phyloP scores from a whole-genome alignment of 23 red algal species.

The Cyanidioschyzon merolae region DNA sequence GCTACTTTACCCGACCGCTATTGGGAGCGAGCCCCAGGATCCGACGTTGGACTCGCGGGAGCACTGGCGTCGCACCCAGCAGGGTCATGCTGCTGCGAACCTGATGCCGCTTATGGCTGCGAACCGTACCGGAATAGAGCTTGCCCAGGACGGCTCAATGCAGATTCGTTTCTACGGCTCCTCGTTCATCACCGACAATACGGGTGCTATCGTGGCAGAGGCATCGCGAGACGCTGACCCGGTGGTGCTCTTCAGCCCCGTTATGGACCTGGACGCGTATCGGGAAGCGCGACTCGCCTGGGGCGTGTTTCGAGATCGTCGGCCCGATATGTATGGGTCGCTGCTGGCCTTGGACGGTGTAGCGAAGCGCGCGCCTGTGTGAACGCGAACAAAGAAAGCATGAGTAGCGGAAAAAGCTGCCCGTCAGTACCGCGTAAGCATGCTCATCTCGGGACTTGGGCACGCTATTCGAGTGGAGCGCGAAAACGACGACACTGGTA shows the following conservation, averaged over 20 bases:
- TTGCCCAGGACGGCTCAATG: background rate
- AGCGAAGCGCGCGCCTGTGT: background rate
- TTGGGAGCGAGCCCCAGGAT: constrained; percentile 86
- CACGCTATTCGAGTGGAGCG: too few relatives aligned
- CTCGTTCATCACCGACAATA: constrained; percentile 67
- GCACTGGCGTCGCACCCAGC: constrained; percentile 75
- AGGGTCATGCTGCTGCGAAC: constrained; percentile 85
- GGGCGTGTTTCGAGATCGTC: constrained; percentile 80
- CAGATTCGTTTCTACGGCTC: constrained; percentile 60
- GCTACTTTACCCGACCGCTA: constrained; percentile 81
- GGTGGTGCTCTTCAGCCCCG: constrained; percentile 42
- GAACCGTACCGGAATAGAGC: constrained; percentile 76
- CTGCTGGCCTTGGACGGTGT: constrained; percentile 49
- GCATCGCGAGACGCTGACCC: constrained; percentile 33
- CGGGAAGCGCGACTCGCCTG: constrained; percentile 38
- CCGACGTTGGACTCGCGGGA: constrained; percentile 51
- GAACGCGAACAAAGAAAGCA: too few relatives aligned
- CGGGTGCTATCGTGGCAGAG: constrained; percentile 48
- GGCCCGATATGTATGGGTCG: constrained; percentile 69
- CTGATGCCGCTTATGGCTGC: constrained; percentile 70
- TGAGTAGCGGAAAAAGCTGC: too few relatives aligned
- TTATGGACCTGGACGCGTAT: constrained; percentile 52
- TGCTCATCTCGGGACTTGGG: too few relatives aligned
- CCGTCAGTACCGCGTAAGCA: too few relatives aligned
- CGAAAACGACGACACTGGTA: too few relatives aligned